A percentile compares a stretch with the other conserved stretches of the same genome.
These are phyloP conservation scores for Cyberlindnera mrakii DNA, from an alignment of 805 yeast species.

Conservation along the genomic window DNA sequence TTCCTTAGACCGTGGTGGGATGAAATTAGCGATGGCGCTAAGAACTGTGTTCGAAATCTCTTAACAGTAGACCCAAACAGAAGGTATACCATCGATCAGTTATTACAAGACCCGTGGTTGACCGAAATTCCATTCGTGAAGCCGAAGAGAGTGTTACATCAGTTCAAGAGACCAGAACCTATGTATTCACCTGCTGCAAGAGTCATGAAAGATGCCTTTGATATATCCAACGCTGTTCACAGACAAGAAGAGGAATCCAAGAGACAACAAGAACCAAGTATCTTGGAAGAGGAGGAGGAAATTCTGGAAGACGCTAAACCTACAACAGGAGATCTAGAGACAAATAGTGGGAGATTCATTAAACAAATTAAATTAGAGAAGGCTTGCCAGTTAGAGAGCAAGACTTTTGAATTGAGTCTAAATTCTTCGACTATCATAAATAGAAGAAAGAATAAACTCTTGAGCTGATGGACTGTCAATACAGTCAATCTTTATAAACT, in stretches of 20 bases:
- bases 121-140: constrained; percentile 21
- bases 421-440: constrained; percentile 34
- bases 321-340: constrained; percentile 13
- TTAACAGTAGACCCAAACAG: constrained; percentile 63
- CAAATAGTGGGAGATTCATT: constrained; percentile 15
- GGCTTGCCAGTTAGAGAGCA: constrained; percentile 10
- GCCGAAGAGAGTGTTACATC: constrained; percentile 16
- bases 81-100: constrained; percentile 62
- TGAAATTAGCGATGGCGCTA: constrained; percentile 67
- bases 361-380: constrained; percentile 12
- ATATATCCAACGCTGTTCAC: constrained; percentile 79
- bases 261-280: background rate
- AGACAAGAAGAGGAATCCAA: constrained; percentile 33
- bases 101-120: constrained; percentile 69
- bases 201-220: constrained; percentile 81
- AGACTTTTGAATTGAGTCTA: constrained; percentile 30
- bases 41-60: constrained; percentile 57
- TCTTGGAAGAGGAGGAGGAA: constrained; percentile 24
- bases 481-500: no score
- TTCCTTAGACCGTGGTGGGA: constrained; percentile 87
- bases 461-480: constrained; percentile 4
- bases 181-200: constrained; percentile 67
- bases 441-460: constrained; percentile 30
- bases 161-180: constrained; percentile 22
- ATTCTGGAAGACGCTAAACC: constrained; percentile 7